Evolutionary conservation across 805 yeast genomes (phyloP).

Genomic region (Candida cerambycidarum): DNA sequence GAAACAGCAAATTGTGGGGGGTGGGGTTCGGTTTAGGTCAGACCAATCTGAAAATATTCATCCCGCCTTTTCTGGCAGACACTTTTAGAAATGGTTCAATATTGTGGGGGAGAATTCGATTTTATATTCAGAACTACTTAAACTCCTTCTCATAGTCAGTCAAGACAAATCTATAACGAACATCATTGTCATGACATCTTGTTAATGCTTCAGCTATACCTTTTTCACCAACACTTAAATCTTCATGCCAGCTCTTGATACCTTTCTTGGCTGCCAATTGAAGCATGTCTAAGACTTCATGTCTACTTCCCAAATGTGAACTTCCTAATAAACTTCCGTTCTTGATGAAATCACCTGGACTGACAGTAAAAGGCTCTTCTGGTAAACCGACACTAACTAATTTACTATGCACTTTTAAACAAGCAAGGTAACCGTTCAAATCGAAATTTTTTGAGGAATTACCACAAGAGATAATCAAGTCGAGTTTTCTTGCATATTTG

Average conservation of each 20-base stretch:
- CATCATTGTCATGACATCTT: constrained; percentile 33
- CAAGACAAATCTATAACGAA: constrained; percentile 56
- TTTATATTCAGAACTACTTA: too few relatives aligned
- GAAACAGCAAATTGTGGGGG: too few relatives aligned
- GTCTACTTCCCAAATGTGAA: constrained; percentile 35
- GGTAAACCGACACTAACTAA: constrained; percentile 31
- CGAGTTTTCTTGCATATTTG: constrained; percentile 37
- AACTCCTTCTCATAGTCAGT: constrained; percentile 47
- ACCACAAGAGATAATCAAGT: constrained; percentile 54
- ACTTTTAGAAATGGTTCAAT: too few relatives aligned
- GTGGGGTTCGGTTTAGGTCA: too few relatives aligned
- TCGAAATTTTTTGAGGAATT: constrained; percentile 52
- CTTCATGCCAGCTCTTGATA: constrained; percentile 37
- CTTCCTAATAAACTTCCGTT: constrained; percentile 31
- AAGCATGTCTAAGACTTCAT: constrained; percentile 38
- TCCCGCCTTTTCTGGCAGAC: too few relatives aligned
- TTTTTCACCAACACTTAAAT: constrained; percentile 33
- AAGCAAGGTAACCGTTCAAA: constrained; percentile 47
- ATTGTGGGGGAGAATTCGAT: too few relatives aligned
- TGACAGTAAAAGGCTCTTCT: constrained; percentile 19
- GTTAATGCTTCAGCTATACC: constrained; percentile 35
- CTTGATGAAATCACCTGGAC: constrained; percentile 26
- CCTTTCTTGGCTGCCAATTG: constrained; percentile 36
- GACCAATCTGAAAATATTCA: too few relatives aligned
- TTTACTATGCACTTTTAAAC: constrained; percentile 27